Conservation (phyloP, 371 early-diverging fungal species). For the Mortierella sp. region DNA sequence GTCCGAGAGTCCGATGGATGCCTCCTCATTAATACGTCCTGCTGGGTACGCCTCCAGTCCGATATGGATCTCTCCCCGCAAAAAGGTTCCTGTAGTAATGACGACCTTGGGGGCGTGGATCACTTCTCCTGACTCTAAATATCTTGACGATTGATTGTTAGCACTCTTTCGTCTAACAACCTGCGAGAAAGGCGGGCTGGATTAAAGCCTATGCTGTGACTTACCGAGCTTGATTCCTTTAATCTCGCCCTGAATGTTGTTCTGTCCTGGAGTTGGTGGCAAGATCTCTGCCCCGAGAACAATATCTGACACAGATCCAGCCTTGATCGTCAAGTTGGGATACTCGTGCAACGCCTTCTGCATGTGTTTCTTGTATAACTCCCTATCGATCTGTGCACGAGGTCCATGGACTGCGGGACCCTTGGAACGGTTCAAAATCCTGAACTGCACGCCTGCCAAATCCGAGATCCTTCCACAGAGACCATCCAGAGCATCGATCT, state of each 20-base stretch:
- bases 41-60: slow-evolving; percentile 83
- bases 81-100: slow-evolving; percentile 90
- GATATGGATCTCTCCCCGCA: slow-evolving; percentile 82
- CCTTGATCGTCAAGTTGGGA: slow-evolving; percentile 77
- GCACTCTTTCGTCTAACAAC: not conserved
- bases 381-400: slow-evolving; percentile 88
- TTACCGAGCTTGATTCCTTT: slow-evolving; percentile 60
- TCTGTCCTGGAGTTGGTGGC: slow-evolving; percentile 41
- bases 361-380: slow-evolving; percentile 83
- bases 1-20: slow-evolving; percentile 82
- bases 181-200: not conserved
- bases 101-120: slow-evolving; percentile 81
- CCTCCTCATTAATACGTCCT: slow-evolving; percentile 83
- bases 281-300: slow-evolving; percentile 63
- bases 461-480: slow-evolving; percentile 86
- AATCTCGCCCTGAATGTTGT: slow-evolving; percentile 53
- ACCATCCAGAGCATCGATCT: slow-evolving; percentile 90
- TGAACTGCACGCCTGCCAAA: slow-evolving; percentile 88
- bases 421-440: slow-evolving; percentile 87
- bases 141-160: not conserved
- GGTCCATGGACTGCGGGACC: slow-evolving; percentile 93
- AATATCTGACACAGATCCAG: slow-evolving; percentile 84
- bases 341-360: slow-evolving; percentile 73
- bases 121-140: slow-evolving; percentile 72
- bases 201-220: not conserved